Conservation (phyloP, 169 alveolate genomes). For the Plasmodium relictum region DNA sequence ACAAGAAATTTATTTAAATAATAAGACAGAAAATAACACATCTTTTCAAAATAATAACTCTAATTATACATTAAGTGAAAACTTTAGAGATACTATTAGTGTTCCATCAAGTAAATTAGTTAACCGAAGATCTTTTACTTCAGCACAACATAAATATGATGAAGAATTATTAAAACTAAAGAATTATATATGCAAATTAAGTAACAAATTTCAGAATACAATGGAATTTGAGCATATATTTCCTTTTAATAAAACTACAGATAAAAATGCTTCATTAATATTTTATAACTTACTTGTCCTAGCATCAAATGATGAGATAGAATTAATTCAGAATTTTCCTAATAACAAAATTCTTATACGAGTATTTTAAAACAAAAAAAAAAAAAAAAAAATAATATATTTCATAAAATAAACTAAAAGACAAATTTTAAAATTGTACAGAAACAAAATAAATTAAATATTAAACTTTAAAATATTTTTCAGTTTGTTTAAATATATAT, state of each 20-base stretch:
- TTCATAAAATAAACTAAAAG: neutral
- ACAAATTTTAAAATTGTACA: constrained; percentile 1
- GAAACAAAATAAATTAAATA: too few relatives aligned
- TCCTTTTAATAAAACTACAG: constrained; percentile 38
- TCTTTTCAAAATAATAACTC: constrained; percentile 1
- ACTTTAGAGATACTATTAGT: constrained; percentile 53
- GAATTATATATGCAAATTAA: constrained; percentile 59
- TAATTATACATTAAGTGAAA: constrained; percentile 44
- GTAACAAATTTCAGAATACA: constrained; percentile 2
- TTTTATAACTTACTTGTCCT: constrained; percentile 68
- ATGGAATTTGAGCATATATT: constrained; percentile 52
- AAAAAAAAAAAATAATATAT: neutral
- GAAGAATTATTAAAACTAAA: constrained; percentile 65
- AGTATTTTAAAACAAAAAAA: constrained; percentile 24
- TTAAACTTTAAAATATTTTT: too few relatives aligned
- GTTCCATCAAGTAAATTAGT: constrained; percentile 73
- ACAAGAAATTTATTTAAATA: neutral
- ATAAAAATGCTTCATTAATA: constrained; percentile 39
- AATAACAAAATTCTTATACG: constrained; percentile 42
- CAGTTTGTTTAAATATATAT: too few relatives aligned
- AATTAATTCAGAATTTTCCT: constrained; percentile 55
- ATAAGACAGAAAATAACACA: neutral
- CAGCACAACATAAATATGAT: constrained; percentile 38
- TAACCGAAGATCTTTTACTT: constrained; percentile 57
- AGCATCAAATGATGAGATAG: constrained; percentile 72